Percentiles rank a stretch among this genome's conserved stretches.
Conservation (phyloP, 176 grass and related monocot genomes). For the Ensete glaucum region DNA sequence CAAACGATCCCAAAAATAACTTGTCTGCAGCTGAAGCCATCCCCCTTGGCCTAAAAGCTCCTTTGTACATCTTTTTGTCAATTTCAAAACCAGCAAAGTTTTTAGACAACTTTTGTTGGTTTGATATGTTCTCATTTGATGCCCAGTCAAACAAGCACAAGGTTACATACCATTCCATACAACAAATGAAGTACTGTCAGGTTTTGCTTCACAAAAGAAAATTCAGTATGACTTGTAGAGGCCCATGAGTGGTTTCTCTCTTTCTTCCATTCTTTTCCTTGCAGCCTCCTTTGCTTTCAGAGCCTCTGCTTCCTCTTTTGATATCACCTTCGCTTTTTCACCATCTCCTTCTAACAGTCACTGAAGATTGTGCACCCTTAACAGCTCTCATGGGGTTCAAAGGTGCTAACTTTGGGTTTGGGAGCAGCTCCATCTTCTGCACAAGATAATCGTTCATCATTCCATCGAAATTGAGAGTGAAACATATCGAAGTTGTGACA, state of each 20-base stretch:
- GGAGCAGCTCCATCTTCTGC: background rate
- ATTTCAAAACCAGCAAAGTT: too few species aligned
- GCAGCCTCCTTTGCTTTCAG: slow-evolving; percentile 69
- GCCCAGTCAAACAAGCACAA: background rate
- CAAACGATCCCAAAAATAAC: too few species aligned
- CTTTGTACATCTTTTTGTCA: too few species aligned
- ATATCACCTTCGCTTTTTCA: slow-evolving; percentile 43
- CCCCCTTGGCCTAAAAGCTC: too few species aligned
- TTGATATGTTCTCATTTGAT: background rate
- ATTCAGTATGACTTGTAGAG: slow-evolving; percentile 46
- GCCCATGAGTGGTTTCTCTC: slow-evolving; percentile 84
- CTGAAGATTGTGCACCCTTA: slow-evolving; percentile 44
- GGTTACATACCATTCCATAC: background rate
- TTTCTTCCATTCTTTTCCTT: slow-evolving; percentile 62
- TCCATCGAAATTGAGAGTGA: background rate
- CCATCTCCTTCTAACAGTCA: slow-evolving; percentile 51
- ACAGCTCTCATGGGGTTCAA: slow-evolving; percentile 55
- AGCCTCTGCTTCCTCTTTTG: slow-evolving; percentile 76
- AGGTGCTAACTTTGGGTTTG: slow-evolving; percentile 41
- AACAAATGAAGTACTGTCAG: background rate
- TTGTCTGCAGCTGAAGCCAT: too few species aligned
- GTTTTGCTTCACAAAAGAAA: background rate
- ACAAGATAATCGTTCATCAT: background rate
- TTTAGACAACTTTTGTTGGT: too few species aligned
- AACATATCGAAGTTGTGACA: background rate